phyloP scores from a whole-genome alignment of 2,329 filamentous ascomycete species.

The Fonsecaea monophora region DNA sequence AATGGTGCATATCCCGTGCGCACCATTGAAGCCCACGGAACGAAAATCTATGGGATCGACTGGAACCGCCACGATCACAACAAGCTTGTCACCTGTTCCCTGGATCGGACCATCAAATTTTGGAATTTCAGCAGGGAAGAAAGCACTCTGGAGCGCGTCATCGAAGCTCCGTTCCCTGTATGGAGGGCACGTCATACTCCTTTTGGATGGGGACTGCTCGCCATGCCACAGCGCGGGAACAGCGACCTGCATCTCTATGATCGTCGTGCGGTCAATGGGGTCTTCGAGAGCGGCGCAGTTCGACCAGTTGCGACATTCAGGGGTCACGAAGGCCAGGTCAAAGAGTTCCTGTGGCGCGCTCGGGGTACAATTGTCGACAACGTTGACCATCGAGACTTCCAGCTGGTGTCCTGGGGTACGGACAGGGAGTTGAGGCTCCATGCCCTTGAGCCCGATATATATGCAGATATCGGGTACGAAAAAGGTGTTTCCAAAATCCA shows the following conservation, averaged over 20 bases:
- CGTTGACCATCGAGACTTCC: constrained; percentile 86
- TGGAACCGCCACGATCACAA: constrained; percentile 82
- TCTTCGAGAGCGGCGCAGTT: constrained; percentile 44
- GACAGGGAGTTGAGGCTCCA: constrained; percentile 84
- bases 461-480: constrained; percentile 73
- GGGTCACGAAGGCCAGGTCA: constrained; percentile 70
- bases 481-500: constrained; percentile 71
- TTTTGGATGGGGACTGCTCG: constrained; percentile 82
- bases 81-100: constrained; percentile 82
- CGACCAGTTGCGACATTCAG: constrained; percentile 60
- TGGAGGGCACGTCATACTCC: constrained; percentile 92
- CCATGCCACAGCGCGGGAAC: constrained; percentile 90
- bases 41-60: constrained; percentile 94
- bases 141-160: constrained; percentile 74
- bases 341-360: constrained; percentile 89
- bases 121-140: constrained; percentile 77
- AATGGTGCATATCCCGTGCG: constrained; percentile 78
- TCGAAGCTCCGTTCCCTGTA: constrained; percentile 82
- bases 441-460: constrained; percentile 68
- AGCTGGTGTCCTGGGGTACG: constrained; percentile 90
- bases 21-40: constrained; percentile 85
- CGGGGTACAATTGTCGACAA: constrained; percentile 72
- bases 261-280: constrained; percentile 49
- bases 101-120: constrained; percentile 91
- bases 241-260: constrained; percentile 86